Conservation (phyloP, 2,329 filamentous ascomycete species). For the Fusarium buharicum region DNA sequence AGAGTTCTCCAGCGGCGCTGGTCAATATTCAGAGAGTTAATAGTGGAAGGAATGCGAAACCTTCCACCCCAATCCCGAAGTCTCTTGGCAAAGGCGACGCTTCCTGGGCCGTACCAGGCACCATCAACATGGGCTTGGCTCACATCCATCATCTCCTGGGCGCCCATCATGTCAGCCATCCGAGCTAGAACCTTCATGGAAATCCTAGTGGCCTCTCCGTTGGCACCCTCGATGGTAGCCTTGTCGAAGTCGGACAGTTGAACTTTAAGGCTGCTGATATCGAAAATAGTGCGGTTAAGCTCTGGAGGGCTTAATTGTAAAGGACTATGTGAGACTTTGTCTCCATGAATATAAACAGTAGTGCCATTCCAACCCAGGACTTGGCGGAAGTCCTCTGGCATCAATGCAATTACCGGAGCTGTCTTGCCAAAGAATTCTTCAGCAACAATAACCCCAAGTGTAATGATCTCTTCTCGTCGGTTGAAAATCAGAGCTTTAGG, state of each 20-base stretch:
- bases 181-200: conserved; percentile 11
- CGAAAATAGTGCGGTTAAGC: background rate
- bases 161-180: conserved; percentile 11
- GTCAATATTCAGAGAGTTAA: conserved; percentile 24
- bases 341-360: conserved; percentile 7
- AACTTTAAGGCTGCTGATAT: background rate
- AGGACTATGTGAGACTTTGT: conserved; percentile 6
- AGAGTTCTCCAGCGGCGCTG: conserved; percentile 16
- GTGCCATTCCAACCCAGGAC: conserved; percentile 1
- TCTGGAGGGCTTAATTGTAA: background rate
- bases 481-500: conserved; percentile 20
- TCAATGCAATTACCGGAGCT: conserved; percentile 2
- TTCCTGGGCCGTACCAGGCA: conserved; percentile 14
- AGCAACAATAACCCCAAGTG: conserved; percentile 13
- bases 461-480: conserved; percentile 17
- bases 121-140: conserved; percentile 18
- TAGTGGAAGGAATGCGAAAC: conserved; percentile 11
- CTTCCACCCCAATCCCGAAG: conserved; percentile 18
- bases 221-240: background rate
- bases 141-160: conserved; percentile 17
- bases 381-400: background rate
- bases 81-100: conserved; percentile 7
- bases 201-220: conserved; percentile 8
- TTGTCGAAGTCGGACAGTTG: conserved; percentile 5
- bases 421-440: conserved; percentile 20